Base-by-base conservation (phyloP, 2,329 filamentous ascomycete species). In the Conoideocrella luteorostrata region DNA sequence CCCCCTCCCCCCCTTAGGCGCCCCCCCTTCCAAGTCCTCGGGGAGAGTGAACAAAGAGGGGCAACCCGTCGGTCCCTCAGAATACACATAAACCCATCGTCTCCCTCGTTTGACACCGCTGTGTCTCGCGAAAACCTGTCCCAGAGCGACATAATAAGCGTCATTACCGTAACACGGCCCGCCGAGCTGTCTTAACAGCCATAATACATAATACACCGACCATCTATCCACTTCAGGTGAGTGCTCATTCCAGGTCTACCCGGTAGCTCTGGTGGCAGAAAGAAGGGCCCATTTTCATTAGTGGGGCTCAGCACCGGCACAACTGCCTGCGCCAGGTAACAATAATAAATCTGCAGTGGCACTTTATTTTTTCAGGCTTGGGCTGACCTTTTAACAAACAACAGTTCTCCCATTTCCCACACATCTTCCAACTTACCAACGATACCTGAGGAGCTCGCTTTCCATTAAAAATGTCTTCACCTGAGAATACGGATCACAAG, bases 401-500 rank as follows among this genome's bases (percentile, higher is more conserved):
- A 22, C 20, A 29, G 17, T 33, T 28, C 36, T 36, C 17, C 43
- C 37, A 35, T 23, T 20, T 26, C 35, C 33, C 32, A 12, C 18
- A 22, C 13, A 29, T 2, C 32, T 33, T 38, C 22, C 22, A 17
- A n/a, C 21, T 43, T 18, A n/a, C 9, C 34, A 24, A 43, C 26
- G 15, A 41, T 15, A 24, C 23, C 11, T 22, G 26, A 26, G 13
- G 18, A 12, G 29, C 28, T 34, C 11, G 32, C 38, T 22, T 35
- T 6, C n/a, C 38, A 22, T 17, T 12, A 53, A 70, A 59, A 36
- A 75, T 75, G 72, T 73, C 67, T 63, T 61, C 69, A 48, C 59
- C 66, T 52, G 71, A 75, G 54, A 68, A 66, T 52, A 69, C 70
- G 54, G 74, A 78, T 56, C 68, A 74, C 57, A 77, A 77, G 73